Evolutionary conservation across 495 filamentous ascomycete species (phyloP).

Genomic region (Oleoguttula mirabilis): DNA sequence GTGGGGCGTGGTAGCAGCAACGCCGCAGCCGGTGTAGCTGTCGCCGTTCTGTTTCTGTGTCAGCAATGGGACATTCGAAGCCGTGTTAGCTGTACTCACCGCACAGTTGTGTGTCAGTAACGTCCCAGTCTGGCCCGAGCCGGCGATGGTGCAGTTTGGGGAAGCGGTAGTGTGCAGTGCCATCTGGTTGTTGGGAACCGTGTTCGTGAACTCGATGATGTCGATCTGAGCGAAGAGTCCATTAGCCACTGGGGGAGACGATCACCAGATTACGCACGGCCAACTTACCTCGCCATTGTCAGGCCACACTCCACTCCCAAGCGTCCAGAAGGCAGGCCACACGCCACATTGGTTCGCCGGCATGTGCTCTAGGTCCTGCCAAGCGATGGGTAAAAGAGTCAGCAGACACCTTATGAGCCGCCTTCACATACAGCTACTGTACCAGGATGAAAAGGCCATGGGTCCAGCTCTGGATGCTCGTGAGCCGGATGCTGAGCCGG

Average conservation of each 20-base stretch:
- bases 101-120: slow-evolving; percentile 45
- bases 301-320: slow-evolving; percentile 50
- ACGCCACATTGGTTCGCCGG: slow-evolving; percentile 26
- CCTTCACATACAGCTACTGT: too few relatives aligned
- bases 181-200: slow-evolving; percentile 50
- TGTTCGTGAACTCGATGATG: slow-evolving; percentile 80
- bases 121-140: slow-evolving; percentile 38
- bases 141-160: slow-evolving; percentile 47
- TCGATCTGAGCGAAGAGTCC: slow-evolving; percentile 27
- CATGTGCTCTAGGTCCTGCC: slow-evolving; percentile 32
- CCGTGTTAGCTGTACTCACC: slow-evolving; percentile 29
- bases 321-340: slow-evolving; percentile 37
- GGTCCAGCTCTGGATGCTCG: slow-evolving; percentile 23
- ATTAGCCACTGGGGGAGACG: neutral
- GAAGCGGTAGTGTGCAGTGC: slow-evolving; percentile 58
- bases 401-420: too few relatives aligned
- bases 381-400: too few relatives aligned
- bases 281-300: slow-evolving; percentile 66
- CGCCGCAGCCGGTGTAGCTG: slow-evolving; percentile 6
- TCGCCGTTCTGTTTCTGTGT: slow-evolving; percentile 1
- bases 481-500: slow-evolving; percentile 26
- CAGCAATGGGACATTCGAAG: neutral
- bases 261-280: neutral
- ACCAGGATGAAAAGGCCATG: slow-evolving; percentile 29
- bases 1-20: slow-evolving; percentile 25